Conservation (phyloP, 1,284 basidiomycete genomes). For the Singerocomus inundabilis region DNA sequence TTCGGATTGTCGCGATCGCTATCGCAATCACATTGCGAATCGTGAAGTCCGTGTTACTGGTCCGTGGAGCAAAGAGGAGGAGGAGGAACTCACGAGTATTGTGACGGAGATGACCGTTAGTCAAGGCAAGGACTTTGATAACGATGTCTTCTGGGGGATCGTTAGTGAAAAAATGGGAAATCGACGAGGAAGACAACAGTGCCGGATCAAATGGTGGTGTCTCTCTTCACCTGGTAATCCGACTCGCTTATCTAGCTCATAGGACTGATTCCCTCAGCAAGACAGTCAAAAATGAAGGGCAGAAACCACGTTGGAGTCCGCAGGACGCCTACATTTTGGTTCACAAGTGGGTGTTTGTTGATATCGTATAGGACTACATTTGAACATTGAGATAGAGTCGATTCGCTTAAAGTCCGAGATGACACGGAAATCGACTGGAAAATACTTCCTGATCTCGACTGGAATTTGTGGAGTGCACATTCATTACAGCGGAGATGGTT, state of each 20-base stretch:
- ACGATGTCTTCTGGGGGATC: conserved; percentile 78
- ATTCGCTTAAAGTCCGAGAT: conserved; percentile 68
- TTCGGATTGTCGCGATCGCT: conserved; percentile 80
- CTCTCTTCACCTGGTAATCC: conserved; percentile 3
- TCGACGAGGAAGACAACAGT: conserved; percentile 73
- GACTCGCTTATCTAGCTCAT: conserved; percentile 2
- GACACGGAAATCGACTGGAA: conserved; percentile 88
- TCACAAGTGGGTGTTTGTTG: conserved; percentile 60
- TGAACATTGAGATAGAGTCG: conserved; percentile 47
- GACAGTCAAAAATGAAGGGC: conserved; percentile 65
- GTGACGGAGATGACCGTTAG: conserved; percentile 69
- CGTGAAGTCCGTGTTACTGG: conserved; percentile 55
- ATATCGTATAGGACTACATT: background rate
- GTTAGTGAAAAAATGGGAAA: conserved; percentile 76
- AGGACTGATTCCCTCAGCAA: conserved; percentile 77
- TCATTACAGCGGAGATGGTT: conserved; percentile 73
- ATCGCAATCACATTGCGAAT: conserved; percentile 72
- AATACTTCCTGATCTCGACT: conserved; percentile 62
- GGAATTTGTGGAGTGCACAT: conserved; percentile 83
- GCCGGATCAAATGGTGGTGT: conserved; percentile 76
- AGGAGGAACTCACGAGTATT: conserved; percentile 65
- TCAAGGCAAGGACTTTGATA: conserved; percentile 66
- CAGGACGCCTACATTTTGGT: conserved; percentile 76
- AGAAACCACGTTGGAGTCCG: conserved; percentile 67
- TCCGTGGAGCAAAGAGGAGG: conserved; percentile 73